Evolutionary conservation across 768 basidiomycete genomes (phyloP).

Genomic region (Neoboletus subvelutipes): DNA sequence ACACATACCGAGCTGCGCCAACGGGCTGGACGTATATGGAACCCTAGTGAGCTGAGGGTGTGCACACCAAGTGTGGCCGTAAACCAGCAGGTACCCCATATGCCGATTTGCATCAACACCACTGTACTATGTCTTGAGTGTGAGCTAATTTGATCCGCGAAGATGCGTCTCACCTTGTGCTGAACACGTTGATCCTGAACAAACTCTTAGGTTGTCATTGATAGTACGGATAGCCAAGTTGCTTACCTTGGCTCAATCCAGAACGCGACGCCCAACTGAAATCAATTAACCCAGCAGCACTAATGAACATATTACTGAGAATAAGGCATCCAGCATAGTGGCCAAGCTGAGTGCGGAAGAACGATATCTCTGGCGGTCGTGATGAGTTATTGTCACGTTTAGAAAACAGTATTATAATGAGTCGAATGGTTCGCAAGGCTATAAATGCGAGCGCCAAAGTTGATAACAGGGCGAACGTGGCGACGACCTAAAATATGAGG

Average conservation of each 20-base stretch:
- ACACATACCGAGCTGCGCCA: conserved; percentile 46
- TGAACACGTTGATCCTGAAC: conserved; percentile 48
- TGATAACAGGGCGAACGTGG: conserved; percentile 54
- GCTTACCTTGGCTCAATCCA: conserved; percentile 50
- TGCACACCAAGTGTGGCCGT: conserved; percentile 64
- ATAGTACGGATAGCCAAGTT: neutral
- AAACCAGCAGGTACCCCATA: conserved; percentile 63
- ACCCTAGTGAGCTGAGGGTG: conserved; percentile 63
- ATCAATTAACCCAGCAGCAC: conserved; percentile 53
- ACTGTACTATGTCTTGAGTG: conserved; percentile 35
- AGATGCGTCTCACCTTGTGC: conserved; percentile 51
- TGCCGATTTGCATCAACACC: conserved; percentile 58
- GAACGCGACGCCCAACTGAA: conserved; percentile 46
- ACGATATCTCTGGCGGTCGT: conserved; percentile 47
- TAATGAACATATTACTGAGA: conserved; percentile 54
- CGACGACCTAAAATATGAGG: conserved; percentile 37
- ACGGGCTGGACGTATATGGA: conserved; percentile 51
- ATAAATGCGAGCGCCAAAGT: conserved; percentile 53
- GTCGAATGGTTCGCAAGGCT: conserved; percentile 46
- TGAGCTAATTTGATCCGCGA: neutral
- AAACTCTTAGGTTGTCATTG: conserved; percentile 2
- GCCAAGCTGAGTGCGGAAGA: conserved; percentile 73
- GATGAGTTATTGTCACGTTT: conserved; percentile 27
- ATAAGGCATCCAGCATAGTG: conserved; percentile 66
- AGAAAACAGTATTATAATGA: conserved; percentile 40